Conservation (phyloP, 2,329 filamentous ascomycete genomes). For the Geosmithia flava region DNA sequence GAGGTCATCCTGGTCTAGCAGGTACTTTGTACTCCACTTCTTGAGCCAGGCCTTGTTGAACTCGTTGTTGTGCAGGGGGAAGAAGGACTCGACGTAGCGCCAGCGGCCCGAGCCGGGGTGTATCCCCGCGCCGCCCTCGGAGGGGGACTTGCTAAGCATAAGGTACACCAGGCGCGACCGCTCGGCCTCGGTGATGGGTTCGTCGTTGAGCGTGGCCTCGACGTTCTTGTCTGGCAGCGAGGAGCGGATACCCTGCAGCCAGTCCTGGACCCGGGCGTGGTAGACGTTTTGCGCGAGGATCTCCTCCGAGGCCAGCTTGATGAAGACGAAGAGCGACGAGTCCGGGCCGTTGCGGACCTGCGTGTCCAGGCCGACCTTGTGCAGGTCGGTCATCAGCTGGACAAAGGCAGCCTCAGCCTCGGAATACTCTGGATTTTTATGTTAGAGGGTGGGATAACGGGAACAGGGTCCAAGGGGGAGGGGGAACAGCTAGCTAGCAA, state of each 20-base stretch:
- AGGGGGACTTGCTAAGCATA: conserved; percentile 60
- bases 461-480: not conserved
- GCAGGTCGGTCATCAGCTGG: conserved; percentile 63
- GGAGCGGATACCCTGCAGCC: conserved; percentile 78
- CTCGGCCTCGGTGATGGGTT: conserved; percentile 80
- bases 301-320: conserved; percentile 63
- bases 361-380: conserved; percentile 68
- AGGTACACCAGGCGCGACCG: conserved; percentile 78
- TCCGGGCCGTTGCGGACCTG: conserved; percentile 75
- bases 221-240: conserved; percentile 66
- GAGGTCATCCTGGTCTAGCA: conserved; percentile 54
- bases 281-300: conserved; percentile 74
- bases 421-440: conserved; percentile 38
- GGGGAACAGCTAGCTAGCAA: too few relatives aligned
- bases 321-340: conserved; percentile 68
- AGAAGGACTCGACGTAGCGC: conserved; percentile 61
- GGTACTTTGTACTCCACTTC: conserved; percentile 60
- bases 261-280: conserved; percentile 80
- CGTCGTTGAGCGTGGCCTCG: conserved; percentile 50
- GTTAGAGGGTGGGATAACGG: not conserved
- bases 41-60: conserved; percentile 70
- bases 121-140: conserved; percentile 70
- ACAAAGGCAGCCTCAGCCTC: conserved; percentile 66
- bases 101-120: conserved; percentile 57
- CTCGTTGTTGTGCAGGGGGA: conserved; percentile 64